Evolutionary conservation across 305 asterid genomes (phyloP), one percentile per base, ranked within the genome.

Genomic region (Rubia peregrina): DNA sequence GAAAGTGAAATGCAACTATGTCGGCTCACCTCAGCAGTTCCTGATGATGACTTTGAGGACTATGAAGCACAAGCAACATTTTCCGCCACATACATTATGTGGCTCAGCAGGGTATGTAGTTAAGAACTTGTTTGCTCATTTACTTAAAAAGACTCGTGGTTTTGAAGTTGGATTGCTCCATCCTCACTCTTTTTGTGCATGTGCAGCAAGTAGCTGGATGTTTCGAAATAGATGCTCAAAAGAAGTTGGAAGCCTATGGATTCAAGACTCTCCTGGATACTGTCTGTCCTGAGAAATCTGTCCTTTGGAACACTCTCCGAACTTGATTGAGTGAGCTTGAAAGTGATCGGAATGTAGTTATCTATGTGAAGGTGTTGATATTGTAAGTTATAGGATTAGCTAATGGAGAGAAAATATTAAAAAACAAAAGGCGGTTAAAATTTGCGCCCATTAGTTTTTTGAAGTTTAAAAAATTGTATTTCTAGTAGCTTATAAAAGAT

Each of bases 31-130:
- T 77, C 81, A 64, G 80, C 70, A 40, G 71, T 89, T 68, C 87
- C 85, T 46, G 96, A 93, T 67, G 71, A 84, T 61, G 83, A 80
- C 57, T 91, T 84, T 57, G 95, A 83, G 71, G 99, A 30, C 36
- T 30, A 30, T 30, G 36, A 30, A 30, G 36, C 36, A 30, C 36
- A 30, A 30, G 36, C 36, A 30, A 30, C 36, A 30, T 30, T 30
- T 30, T 30, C 36, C 36, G 36, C 36, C 36, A 30, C 36, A 30
- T 30, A 30, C 36, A 30, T 30, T 30, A 30, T 30, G 36, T 30
- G 36, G 36, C 36, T 30, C 36, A 30, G 36, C 4, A 30, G 36
- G 36, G 36, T 30, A 30, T 30, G 36, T 30, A 30, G 36, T 30
- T 30, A 30, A 30, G 3, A 30, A 30, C 36, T 49, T 17, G 9